Evolutionary conservation across 352 stramenopile genomes (phyloP), one percentile per base, ranked within the genome.

Genomic region (Globisporangium cederbergense): DNA sequence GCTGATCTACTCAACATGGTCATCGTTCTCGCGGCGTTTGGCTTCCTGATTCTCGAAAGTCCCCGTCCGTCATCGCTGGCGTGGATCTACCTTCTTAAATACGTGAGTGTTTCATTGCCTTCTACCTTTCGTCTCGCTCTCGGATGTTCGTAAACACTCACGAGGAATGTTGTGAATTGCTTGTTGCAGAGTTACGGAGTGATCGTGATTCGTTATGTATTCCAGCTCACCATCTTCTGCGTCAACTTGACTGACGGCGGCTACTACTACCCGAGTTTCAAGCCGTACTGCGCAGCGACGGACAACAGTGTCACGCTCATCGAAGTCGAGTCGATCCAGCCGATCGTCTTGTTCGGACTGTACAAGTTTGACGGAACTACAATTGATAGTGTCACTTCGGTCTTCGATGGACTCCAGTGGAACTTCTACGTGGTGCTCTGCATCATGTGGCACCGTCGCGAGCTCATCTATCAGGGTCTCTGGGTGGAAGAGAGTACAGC

Each of bases 181-280:
- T 18, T 65, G n/a, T 64, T 67, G 56, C 57, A 87, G 78, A 81
- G 73, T 6, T 87, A 76, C 40, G 77, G 66, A 16, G 66, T 85
- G 34, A 81, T 84, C 54, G 67, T 72, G 34, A 25, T 95, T n/a
- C 75, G 85, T 9, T 96, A 95, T 55, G 32, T 77, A 9, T 95
- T 94, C 64, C 88, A 96, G 73, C 58, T 96, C 0, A 87, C 88
- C n/a, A 71, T 94, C 13, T 90, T 96, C 58, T 96, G 88, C 54
- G 81, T 83, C 3, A 70, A 84, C 28, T 76, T 93, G 69, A 86
- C 68, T 13, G 61, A 71, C 4, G 51, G 22, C 11, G 80, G 81
- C 5, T 79, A 77, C 50, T 93, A 89, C 60, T 91, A 92, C 46
- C 87, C 87, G 14, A 94, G 82, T 42, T 65, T 94, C 58, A 79